phyloP scores from a whole-genome alignment of 2,329 filamentous ascomycete species.

The Cercospora canescens region DNA sequence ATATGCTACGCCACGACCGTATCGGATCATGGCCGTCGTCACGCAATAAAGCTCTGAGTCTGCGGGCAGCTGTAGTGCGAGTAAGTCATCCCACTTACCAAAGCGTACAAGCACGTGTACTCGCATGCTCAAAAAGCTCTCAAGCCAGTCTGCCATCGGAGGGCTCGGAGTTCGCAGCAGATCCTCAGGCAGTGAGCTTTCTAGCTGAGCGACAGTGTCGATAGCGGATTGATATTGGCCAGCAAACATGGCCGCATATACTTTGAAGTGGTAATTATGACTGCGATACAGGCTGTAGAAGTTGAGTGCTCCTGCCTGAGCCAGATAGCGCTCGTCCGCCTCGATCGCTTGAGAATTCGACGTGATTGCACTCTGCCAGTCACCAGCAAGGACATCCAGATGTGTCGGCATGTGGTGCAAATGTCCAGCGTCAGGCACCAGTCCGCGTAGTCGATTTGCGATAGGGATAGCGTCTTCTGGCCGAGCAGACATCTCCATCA shows the following conservation, averaged over 20 bases:
- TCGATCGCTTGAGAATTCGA: slow-evolving; percentile 67
- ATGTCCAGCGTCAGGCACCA: slow-evolving; percentile 71
- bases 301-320: slow-evolving; percentile 60
- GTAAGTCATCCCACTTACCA: slow-evolving; percentile 68
- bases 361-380: slow-evolving; percentile 66
- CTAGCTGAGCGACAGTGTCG: slow-evolving; percentile 60
- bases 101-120: slow-evolving; percentile 73
- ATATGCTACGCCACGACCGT: slow-evolving; percentile 67
- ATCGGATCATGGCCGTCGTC: slow-evolving; percentile 67
- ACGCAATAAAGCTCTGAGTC: slow-evolving; percentile 66
- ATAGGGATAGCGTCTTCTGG: slow-evolving; percentile 64
- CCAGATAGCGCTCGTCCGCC: slow-evolving; percentile 68
- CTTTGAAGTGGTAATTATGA: slow-evolving; percentile 72
- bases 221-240: slow-evolving; percentile 64
- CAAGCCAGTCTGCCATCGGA: slow-evolving; percentile 78
- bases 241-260: slow-evolving; percentile 78
- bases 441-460: slow-evolving; percentile 62
- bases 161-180: slow-evolving; percentile 65
- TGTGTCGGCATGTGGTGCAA: slow-evolving; percentile 77
- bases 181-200: slow-evolving; percentile 62
- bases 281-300: slow-evolving; percentile 77
- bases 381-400: slow-evolving; percentile 70
- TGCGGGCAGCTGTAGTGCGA: slow-evolving; percentile 56
- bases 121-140: slow-evolving; percentile 67
- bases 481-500: slow-evolving; percentile 72